phyloP scores from a whole-genome alignment of 129 eudicot genomes.

The Tagetes erecta region DNA sequence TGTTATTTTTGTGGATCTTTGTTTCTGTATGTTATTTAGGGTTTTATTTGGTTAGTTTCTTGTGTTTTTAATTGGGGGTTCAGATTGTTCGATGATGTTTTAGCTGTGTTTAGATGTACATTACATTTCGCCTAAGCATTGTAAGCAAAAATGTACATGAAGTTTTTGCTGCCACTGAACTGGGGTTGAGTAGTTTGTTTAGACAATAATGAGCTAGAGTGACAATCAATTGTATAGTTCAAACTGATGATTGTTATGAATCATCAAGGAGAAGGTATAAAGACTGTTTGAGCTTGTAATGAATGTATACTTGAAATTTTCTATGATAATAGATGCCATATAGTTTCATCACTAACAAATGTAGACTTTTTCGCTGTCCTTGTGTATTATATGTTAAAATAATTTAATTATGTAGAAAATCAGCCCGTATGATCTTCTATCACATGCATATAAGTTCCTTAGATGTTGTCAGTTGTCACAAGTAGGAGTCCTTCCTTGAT shows the following conservation, averaged over 20 bases:
- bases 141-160: neutral
- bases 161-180: neutral
- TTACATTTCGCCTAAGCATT: neutral
- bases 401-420: too few relatives aligned
- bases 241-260: neutral
- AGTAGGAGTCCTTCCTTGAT: too few relatives aligned
- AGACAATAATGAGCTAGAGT: neutral
- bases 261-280: neutral
- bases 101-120: conserved; percentile 13
- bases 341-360: neutral
- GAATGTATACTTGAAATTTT: neutral
- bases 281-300: neutral
- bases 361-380: neutral
- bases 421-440: too few relatives aligned
- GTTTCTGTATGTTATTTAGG: neutral
- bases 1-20: conserved; percentile 14
- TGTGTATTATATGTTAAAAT: too few relatives aligned
- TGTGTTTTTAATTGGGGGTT: neutral
- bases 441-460: too few relatives aligned
- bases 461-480: too few relatives aligned
- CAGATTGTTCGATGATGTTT: conserved; percentile 16
- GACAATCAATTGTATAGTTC: neutral
- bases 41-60: neutral
- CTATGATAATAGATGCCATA: neutral
- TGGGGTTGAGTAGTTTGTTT: neutral